Evolutionary conservation across 306 rosid genomes (phyloP).

Genomic region (Castanea sativa): DNA sequence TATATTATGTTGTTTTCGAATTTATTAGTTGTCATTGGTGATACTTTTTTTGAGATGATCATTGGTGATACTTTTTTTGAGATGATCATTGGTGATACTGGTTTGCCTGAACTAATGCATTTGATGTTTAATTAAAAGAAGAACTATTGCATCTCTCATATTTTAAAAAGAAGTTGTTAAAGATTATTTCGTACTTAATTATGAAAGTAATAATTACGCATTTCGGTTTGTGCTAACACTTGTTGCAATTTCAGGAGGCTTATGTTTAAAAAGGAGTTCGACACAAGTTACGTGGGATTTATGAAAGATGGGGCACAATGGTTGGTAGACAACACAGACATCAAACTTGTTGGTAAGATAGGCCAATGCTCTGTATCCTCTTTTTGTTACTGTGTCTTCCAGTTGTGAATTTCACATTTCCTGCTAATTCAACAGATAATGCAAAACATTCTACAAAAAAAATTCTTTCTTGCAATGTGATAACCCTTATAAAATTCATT

Average conservation of each 20-base stretch:
- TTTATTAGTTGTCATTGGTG: background rate
- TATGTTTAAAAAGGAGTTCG: conserved; percentile 72
- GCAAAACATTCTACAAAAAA: background rate
- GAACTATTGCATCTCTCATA: background rate
- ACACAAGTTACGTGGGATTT: conserved; percentile 72
- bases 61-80: background rate
- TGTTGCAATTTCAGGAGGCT: conserved; percentile 58
- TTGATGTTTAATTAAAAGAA: background rate
- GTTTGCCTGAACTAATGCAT: background rate
- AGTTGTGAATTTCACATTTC: background rate
- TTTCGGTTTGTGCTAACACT: conserved; percentile 14
- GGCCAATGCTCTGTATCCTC: background rate
- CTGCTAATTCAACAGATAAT: background rate
- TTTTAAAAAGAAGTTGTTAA: background rate
- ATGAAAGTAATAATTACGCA: background rate
- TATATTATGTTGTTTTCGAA: background rate
- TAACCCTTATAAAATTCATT: background rate
- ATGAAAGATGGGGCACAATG: conserved; percentile 80
- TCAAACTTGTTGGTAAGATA: conserved; percentile 79
- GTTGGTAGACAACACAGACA: conserved; percentile 88
- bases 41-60: background rate
- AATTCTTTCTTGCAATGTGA: background rate
- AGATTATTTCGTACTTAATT: background rate
- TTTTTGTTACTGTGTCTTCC: background rate
- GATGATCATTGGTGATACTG: background rate